Evolutionary conservation across 768 basidiomycete genomes (phyloP), one percentile per base, ranked within the genome.

Genomic region (Naganishia antarctica): DNA sequence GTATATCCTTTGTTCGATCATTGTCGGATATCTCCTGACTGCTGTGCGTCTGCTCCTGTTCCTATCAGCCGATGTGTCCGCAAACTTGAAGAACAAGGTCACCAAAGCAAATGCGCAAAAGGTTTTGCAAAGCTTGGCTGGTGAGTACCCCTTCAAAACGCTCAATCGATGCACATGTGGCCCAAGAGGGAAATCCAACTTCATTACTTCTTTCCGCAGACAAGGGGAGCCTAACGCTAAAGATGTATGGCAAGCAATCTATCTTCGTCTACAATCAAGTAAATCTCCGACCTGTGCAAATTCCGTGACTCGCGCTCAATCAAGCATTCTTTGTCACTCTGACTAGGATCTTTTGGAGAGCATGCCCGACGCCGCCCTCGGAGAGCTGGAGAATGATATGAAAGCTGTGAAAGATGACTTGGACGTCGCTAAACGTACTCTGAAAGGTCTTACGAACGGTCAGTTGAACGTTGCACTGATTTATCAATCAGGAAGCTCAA

Each of bases 51-150:
- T 46, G 12, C 44, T 29, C 51, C 46, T 43, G 16, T 50, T 31
- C 53, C 28, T n/a, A 31, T 28, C 21, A 66, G 91, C 92, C 37
- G 91, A 96, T 74, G 86, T 94, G 5, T 83, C 88, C 16, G 89
- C 91, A 11, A 96, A 96, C 78, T 79, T 96, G 31, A 93, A 93
- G 77, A 89, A 89, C 57, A 86, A 87, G 11, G 86, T 94, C 4
- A 85, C 89, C 7, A 96, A 96, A 74, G 79, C 89, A 1, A 81
- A 86, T 2, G 86, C 86, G 0, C 90, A 91, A 73, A 96, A 94
- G 79, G 87, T 93, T 48, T 81, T 94, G 15, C 79, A 83, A 2
- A 79, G 85, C 0, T 82, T 94, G 18, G 87, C 92, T 8, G 76
- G 76, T 77, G n/a, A 65, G 72, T 25, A 3, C n/a, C n/a, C n/a